Evolutionary conservation across 192 early-diverging fungal genomes (phyloP).

Genomic region (Podila horticola): DNA sequence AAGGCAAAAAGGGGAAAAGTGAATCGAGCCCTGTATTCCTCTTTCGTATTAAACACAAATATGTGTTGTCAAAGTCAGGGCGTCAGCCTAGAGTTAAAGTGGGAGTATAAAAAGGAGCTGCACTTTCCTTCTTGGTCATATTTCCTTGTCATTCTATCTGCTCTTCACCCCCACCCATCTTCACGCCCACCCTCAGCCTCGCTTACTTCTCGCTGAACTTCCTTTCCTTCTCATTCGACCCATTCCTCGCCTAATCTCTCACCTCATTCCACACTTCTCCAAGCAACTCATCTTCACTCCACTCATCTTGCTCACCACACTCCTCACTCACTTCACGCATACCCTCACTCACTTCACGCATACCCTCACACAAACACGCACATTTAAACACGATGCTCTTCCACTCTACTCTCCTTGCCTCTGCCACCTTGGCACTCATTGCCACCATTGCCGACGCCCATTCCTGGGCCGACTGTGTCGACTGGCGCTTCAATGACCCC

Average conservation of each 20-base stretch:
- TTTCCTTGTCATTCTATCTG: neutral
- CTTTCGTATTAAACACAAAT: too few relatives aligned
- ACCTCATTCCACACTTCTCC: neutral
- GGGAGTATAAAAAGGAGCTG: too few relatives aligned
- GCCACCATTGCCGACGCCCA: constrained; percentile 34
- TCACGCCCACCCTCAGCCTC: neutral
- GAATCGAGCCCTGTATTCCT: too few relatives aligned
- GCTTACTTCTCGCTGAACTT: neutral
- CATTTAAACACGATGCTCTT: constrained; percentile 10
- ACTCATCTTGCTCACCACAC: neutral
- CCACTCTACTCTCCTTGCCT: constrained; percentile 23
- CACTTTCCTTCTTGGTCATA: neutral
- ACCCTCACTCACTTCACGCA: neutral
- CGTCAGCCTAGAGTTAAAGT: too few relatives aligned
- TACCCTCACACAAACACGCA: neutral
- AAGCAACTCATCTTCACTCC: neutral
- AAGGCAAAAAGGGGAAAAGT: too few relatives aligned
- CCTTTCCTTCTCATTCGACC: neutral
- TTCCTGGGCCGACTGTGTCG: constrained; percentile 51
- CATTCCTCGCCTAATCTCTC: neutral
- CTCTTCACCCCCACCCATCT: neutral
- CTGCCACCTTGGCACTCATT: constrained; percentile 26
- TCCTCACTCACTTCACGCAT: neutral
- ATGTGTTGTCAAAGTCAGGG: too few relatives aligned
- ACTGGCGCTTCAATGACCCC: constrained; percentile 42